Base-by-base conservation (phyloP, 176 grass and related monocot species). In the Eremochloa ophiuroides region DNA sequence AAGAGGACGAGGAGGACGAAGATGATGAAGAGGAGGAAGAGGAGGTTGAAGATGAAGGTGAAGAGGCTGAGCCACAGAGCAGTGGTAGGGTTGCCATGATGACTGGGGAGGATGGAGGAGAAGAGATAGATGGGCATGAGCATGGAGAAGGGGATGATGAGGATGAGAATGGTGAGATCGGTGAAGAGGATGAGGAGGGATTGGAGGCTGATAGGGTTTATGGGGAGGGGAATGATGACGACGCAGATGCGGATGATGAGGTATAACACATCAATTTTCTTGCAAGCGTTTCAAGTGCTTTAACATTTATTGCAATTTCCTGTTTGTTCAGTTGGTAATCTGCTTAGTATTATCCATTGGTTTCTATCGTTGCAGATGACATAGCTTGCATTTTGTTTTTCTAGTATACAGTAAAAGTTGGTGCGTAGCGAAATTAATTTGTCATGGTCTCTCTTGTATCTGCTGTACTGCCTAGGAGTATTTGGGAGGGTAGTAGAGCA, bases 61-160 rank as follows among this genome's bases (percentile, higher is more conserved):
- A 89, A 25, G 89, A 87, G 59, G 84, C 73, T 47, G 86, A 87
- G 69, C 89, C 84, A 20, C 77, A 83, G 78, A 89, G 77, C 28
- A 91, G 81, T 10, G 89, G 89, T 11, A 85, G 92, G 82, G 70
- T 89, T 74, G 59, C 79, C 50, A 27, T 91, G 71, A 62, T 46
- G 27, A 70, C 62, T 22, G 85, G 68, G 20, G 83, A 20, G 7
- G 76, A 66, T 31, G 85, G 15, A 18, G 69, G 41, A 70, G 92
- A 83, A 69, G 92, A 94, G 81, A 98, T 98, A 17, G 95, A 98
- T 89, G 95, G 92, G 34, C 95, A 98, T 87, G 95, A 98, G 37
- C 92, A 88, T 18, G 95, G 95, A 8, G 95, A 98, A 83, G 94
- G 88, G 13, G 94, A 93, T 7, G 94, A 94, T 65, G 92, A 97